Percentiles rank a stretch among this genome's conserved stretches.
phyloP scores from a whole-genome alignment of 1,139 yeast genomes.

The Ogataea hybrid region DNA sequence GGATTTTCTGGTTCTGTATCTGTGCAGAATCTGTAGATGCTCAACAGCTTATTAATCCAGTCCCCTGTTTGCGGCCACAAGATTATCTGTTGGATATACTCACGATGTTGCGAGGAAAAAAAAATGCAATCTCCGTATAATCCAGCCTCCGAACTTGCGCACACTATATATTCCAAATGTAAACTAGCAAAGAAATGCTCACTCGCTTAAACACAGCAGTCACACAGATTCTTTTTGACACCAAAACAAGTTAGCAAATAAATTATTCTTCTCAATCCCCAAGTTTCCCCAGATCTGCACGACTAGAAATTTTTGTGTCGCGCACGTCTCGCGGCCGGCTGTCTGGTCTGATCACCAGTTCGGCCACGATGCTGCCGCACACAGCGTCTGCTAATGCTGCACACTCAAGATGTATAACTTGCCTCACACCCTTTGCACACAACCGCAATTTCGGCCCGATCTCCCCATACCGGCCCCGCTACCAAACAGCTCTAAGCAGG shows the following conservation, averaged over 20 bases:
- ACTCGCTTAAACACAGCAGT: too few species aligned
- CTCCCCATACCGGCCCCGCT: too few species aligned
- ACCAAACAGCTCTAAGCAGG: too few species aligned
- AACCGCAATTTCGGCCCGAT: too few species aligned
- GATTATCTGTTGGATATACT: neutral
- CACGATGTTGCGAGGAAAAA: neutral
- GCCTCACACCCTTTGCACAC: too few species aligned
- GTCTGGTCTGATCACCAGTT: neutral
- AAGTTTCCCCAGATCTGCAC: too few species aligned
- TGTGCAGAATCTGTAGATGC: slow-evolving; percentile 4
- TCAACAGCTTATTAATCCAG: neutral
- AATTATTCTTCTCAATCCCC: too few species aligned
- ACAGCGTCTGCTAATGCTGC: too few species aligned
- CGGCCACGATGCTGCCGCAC: too few species aligned
- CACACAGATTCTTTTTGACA: too few species aligned
- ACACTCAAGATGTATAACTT: too few species aligned
- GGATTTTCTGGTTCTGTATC: slow-evolving; percentile 8
- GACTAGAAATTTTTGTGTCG: slow-evolving; percentile 1
- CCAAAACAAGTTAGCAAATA: too few species aligned
- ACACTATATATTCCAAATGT: neutral
- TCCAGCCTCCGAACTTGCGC: neutral
- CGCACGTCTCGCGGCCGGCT: neutral
- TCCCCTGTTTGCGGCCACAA: neutral
- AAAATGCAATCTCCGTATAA: neutral
- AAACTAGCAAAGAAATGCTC: neutral